These are phyloP conservation scores for Ophiostoma angusticollis DNA, from an alignment of 2,329 filamentous ascomycete species.

Conservation along the genomic window DNA sequence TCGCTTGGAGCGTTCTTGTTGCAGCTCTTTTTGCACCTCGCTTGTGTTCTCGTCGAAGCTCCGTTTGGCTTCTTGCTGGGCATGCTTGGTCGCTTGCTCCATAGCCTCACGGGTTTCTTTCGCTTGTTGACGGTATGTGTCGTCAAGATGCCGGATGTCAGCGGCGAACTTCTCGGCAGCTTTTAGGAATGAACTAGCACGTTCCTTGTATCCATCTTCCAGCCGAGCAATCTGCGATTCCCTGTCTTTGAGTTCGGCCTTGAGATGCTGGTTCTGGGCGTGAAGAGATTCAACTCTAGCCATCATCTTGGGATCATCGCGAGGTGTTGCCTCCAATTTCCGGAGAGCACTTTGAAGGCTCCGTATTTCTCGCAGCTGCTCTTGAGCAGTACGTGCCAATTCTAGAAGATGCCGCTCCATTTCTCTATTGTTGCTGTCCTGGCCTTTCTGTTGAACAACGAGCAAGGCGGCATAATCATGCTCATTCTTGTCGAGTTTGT, in stretches of 20 bases:
- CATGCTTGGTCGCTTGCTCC: slow-evolving; percentile 4
- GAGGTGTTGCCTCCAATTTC: neutral
- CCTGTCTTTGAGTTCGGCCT: slow-evolving; percentile 6
- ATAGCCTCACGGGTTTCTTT: slow-evolving; percentile 7
- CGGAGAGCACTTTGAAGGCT: neutral
- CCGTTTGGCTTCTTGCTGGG: slow-evolving; percentile 3
- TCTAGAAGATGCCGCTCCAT: slow-evolving; percentile 2
- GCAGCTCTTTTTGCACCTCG: slow-evolving; percentile 6
- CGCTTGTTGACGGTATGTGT: slow-evolving; percentile 4
- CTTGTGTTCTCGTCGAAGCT: slow-evolving; percentile 6
- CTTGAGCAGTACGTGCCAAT: neutral
- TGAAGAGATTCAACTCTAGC: slow-evolving; percentile 1
- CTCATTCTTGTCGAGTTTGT: too few relatives aligned
- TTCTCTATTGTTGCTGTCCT: neutral
- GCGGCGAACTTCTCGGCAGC: slow-evolving; percentile 1
- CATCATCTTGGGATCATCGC: slow-evolving; percentile 1
- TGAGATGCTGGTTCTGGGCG: neutral
- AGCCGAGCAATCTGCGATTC: slow-evolving; percentile 3
- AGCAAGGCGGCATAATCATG: too few relatives aligned
- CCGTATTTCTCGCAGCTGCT: neutral
- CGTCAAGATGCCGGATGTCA: slow-evolving; percentile 4
- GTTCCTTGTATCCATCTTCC: slow-evolving; percentile 6
- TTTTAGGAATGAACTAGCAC: neutral
- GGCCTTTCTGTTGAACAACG: slow-evolving; percentile 6
- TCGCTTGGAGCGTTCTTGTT: slow-evolving; percentile 9